These are phyloP conservation scores for Mycena belliarum DNA, from an alignment of 768 basidiomycete species.

Conservation along the genomic window DNA sequence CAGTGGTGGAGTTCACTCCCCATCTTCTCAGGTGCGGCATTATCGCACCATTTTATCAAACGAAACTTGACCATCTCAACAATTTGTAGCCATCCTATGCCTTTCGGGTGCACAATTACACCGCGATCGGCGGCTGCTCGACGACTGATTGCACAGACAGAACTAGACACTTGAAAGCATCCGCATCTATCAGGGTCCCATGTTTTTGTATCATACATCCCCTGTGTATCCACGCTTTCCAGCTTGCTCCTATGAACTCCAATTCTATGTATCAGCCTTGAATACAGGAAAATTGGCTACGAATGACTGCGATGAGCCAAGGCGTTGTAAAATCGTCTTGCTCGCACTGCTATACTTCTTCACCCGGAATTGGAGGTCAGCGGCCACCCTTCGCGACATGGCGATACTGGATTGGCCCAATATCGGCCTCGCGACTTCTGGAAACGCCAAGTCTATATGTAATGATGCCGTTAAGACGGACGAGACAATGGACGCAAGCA, in stretches of 20 bases:
- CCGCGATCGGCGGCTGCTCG: conserved; percentile 35
- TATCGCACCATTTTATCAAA: neutral
- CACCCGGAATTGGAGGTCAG: conserved; percentile 50
- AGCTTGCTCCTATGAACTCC: neutral
- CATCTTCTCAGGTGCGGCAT: conserved; percentile 35
- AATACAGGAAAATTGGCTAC: conserved; percentile 77
- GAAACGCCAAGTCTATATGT: conserved; percentile 71
- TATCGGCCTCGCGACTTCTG: conserved; percentile 46
- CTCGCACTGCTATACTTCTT: conserved; percentile 54
- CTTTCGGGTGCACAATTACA: conserved; percentile 39
- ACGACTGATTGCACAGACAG: conserved; percentile 33
- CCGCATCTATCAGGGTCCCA: neutral
- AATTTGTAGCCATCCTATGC: conserved; percentile 40
- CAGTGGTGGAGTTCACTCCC: conserved; percentile 36
- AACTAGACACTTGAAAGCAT: conserved; percentile 2
- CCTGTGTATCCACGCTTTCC: conserved; percentile 10
- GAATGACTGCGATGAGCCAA: conserved; percentile 64
- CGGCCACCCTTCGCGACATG: conserved; percentile 66
- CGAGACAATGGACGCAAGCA: conserved; percentile 64
- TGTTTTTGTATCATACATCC: conserved; percentile 8
- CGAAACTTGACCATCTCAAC: neutral
- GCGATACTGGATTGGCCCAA: conserved; percentile 65
- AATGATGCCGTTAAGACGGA: conserved; percentile 67
- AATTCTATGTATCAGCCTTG: conserved; percentile 22
- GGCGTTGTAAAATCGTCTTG: conserved; percentile 54